These are phyloP conservation scores for Avena atlantica DNA, from an alignment of 176 grass and related monocot genomes.

Conservation along the genomic window DNA sequence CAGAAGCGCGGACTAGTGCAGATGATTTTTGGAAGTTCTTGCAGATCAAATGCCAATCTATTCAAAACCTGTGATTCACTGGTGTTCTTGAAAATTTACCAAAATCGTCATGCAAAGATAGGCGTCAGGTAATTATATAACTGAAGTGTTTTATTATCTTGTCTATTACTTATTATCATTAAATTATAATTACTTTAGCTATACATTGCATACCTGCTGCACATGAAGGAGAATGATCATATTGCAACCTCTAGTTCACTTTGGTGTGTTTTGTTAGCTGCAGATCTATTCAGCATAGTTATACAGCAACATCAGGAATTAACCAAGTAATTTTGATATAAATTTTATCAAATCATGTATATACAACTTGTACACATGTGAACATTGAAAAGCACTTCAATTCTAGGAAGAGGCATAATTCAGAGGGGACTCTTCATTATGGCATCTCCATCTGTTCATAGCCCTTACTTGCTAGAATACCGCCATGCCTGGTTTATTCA, in stretches of 20 bases:
- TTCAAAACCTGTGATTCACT: neutral
- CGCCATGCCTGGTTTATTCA: neutral
- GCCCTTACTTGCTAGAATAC: constrained; percentile 27
- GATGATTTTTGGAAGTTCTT: neutral
- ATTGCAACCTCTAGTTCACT: constrained; percentile 3
- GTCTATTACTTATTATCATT: constrained; percentile 4
- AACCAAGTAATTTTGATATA: constrained; percentile 8
- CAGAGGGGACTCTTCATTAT: too few relatives aligned
- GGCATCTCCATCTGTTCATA: constrained; percentile 22
- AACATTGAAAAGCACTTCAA: neutral
- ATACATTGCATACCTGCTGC: neutral
- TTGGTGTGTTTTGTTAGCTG: constrained; percentile 5
- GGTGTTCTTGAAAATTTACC: neutral
- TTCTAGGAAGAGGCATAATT: too few relatives aligned
- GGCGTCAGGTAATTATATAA: constrained; percentile 10
- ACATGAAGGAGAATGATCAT: neutral
- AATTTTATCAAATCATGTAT: constrained; percentile 18
- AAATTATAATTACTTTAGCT: neutral
- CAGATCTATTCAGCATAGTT: neutral
- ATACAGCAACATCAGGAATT: constrained; percentile 8
- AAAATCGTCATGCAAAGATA: constrained; percentile 18
- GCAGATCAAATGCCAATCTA: constrained; percentile 21
- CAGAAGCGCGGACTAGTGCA: neutral
- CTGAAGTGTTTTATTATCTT: neutral
- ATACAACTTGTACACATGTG: neutral